These are phyloP conservation scores for Saccharum officinarum DNA, from an alignment of 176 grass and related monocot species.

Conservation along the genomic window DNA sequence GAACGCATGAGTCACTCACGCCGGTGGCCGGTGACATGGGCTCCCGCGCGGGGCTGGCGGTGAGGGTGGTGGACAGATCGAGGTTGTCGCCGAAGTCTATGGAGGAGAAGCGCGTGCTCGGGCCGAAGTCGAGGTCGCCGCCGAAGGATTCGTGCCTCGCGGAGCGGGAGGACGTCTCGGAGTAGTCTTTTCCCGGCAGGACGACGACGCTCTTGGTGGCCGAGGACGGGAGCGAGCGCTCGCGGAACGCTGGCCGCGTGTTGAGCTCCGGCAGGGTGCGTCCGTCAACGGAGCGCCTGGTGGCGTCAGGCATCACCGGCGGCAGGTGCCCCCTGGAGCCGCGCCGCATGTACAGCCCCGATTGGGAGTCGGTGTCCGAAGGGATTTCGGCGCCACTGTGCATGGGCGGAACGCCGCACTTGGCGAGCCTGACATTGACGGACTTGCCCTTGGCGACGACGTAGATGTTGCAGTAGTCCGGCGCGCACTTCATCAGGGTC, in stretches of 20 bases:
- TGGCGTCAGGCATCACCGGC: constrained; percentile 25
- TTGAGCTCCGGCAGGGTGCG: constrained; percentile 49
- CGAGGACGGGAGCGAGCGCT: constrained; percentile 45
- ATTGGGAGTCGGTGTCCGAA: constrained; percentile 8
- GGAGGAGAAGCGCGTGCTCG: constrained; percentile 47
- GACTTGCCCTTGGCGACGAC: constrained; percentile 69
- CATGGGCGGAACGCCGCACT: constrained; percentile 41
- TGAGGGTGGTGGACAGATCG: constrained; percentile 24
- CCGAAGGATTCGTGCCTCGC: constrained; percentile 35
- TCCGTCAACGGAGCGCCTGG: constrained; percentile 32
- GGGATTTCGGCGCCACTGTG: neutral
- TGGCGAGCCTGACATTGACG: constrained; percentile 59
- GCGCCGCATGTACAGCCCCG: constrained; percentile 34
- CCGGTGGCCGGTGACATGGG: constrained; percentile 43
- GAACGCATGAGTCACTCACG: constrained; percentile 27
- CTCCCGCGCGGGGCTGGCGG: constrained; percentile 35
- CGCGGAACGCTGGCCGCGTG: constrained; percentile 53
- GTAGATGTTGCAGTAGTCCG: constrained; percentile 89
- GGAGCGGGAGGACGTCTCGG: neutral
- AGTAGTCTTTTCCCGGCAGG: constrained; percentile 6
- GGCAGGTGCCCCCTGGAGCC: constrained; percentile 40
- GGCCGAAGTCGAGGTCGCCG: constrained; percentile 67
- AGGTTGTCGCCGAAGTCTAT: constrained; percentile 62
- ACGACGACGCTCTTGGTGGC: neutral
- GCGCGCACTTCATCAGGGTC: constrained; percentile 54